Conservation (phyloP, 305 asterid species). For the Fraxinus baroniana region DNA sequence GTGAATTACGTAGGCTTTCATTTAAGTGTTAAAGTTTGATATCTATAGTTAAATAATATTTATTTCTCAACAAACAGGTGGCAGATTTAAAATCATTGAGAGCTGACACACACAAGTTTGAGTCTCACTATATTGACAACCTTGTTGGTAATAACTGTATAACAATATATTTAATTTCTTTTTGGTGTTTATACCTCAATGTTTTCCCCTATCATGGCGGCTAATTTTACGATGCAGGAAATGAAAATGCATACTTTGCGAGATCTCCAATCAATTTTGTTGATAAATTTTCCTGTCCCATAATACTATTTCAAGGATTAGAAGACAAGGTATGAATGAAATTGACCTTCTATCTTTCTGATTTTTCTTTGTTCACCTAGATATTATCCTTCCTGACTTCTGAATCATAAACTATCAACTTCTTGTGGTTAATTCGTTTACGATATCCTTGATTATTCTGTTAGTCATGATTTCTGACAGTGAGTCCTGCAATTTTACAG, state of each 20-base stretch:
- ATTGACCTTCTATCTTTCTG: not conserved
- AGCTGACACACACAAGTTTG: constrained; percentile 82
- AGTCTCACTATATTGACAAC: constrained; percentile 77
- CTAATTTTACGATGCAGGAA: constrained; percentile 47
- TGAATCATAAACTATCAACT: not conserved
- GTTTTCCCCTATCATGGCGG: not conserved
- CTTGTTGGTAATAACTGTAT: constrained; percentile 65
- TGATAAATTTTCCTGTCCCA: constrained; percentile 75
- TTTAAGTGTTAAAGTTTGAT: not conserved
- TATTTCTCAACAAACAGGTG: constrained; percentile 53
- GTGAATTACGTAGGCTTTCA: not conserved
- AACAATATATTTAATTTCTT: constrained; percentile 1
- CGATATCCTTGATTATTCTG: not conserved
- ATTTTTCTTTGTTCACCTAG: not conserved
- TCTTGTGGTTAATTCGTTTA: not conserved
- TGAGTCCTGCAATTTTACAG: constrained; percentile 31
- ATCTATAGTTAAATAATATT: not conserved
- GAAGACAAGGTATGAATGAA: constrained; percentile 66
- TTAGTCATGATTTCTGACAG: not conserved
- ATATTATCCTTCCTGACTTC: not conserved
- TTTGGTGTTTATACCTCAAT: not conserved
- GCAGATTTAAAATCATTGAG: constrained; percentile 73
- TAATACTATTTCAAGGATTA: constrained; percentile 83
- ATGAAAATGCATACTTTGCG: constrained; percentile 57
- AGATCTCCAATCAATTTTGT: constrained; percentile 88